Evolutionary conservation across 2,329 filamentous ascomycete species (phyloP), one percentile per base, ranked within the genome.

Genomic region (Endocalyx cinctus): DNA sequence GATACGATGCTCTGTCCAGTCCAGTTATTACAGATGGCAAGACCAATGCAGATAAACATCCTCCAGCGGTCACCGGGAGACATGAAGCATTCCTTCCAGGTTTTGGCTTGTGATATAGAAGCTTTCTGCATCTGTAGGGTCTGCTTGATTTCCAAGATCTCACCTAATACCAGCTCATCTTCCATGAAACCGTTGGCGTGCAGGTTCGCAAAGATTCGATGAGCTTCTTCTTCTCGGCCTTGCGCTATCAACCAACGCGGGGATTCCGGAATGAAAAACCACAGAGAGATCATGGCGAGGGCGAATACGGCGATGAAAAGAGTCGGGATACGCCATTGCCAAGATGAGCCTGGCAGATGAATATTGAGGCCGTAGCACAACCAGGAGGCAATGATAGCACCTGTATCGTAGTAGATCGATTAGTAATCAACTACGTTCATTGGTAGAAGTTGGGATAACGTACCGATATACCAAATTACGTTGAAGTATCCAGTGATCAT

Each of bases 21-120:
- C 70, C 70, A 77, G 42, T 79, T 74, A 7, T 67, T 69, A 58
- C 77, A 77, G 39, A 75, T 58, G 39, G 72, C 73, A 6, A 72
- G 60, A 15, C 64, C 61, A 29, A 76, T 52, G n/a, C 71, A 57
- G 35, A 79, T 74, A 30, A 74, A 49, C 17, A 76, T 57, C 22
- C 74, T 62, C 43, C 69, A 67, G 23, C 72, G 65, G 50, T 77
- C 79, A 25, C 70, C 74, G 16, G 62, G 61, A 5, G 68, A 72
- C 33, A 62, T 64, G 50, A 64, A 52, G 23, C 74, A 58, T 36
- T 70, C 62, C 5, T 52, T 36, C 60, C 69, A 72, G 27, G 27
- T 7, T 17, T 59, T 54, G 33, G 63, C 64, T 45, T 59, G 67
- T 59, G 34, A 63, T 61, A 37, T 72, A 66, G 34, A 15, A 10